phyloP scores from a whole-genome alignment of 2,329 filamentous ascomycete genomes.

The Fusarium chaquense region DNA sequence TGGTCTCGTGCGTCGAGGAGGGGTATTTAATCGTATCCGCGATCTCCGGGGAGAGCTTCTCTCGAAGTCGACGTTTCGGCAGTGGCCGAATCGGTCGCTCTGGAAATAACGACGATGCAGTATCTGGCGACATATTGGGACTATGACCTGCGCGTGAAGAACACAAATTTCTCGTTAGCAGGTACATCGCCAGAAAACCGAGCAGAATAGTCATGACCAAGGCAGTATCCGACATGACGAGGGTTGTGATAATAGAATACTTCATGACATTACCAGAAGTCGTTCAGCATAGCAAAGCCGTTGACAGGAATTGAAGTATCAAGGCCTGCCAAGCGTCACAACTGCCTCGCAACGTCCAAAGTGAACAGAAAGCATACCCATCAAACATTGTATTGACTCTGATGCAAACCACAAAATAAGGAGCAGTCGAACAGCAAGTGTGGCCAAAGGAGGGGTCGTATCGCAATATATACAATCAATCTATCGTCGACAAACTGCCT shows the following conservation, averaged over 20 bases:
- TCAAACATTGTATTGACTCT: conserved; percentile 54
- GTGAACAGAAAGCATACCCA: conserved; percentile 55
- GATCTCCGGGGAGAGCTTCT: conserved; percentile 86
- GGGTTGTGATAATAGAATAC: conserved; percentile 7
- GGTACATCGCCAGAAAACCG: conserved; percentile 37
- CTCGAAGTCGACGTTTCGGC: conserved; percentile 88
- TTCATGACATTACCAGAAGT: conserved; percentile 9
- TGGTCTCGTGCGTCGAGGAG: conserved; percentile 75
- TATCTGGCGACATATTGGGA: conserved; percentile 76
- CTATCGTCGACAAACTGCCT: conserved; percentile 23
- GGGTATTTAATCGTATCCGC: conserved; percentile 87
- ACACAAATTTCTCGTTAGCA: conserved; percentile 47
- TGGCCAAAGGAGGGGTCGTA: conserved; percentile 25
- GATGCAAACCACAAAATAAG: conserved; percentile 40
- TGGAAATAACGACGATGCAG: conserved; percentile 82
- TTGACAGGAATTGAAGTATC: conserved; percentile 9
- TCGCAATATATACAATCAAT: conserved; percentile 22
- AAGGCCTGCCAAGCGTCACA: conserved; percentile 17
- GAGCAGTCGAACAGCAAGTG: conserved; percentile 31
- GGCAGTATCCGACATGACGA: conserved; percentile 23
- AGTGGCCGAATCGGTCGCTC: conserved; percentile 93
- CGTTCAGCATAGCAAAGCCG: conserved; percentile 10
- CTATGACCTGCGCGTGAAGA: conserved; percentile 55
- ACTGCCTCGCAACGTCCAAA: conserved; percentile 2
- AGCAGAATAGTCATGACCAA: conserved; percentile 31